Conservation (phyloP, 768 basidiomycete genomes). For the Rhizopogon vinicolor region DNA sequence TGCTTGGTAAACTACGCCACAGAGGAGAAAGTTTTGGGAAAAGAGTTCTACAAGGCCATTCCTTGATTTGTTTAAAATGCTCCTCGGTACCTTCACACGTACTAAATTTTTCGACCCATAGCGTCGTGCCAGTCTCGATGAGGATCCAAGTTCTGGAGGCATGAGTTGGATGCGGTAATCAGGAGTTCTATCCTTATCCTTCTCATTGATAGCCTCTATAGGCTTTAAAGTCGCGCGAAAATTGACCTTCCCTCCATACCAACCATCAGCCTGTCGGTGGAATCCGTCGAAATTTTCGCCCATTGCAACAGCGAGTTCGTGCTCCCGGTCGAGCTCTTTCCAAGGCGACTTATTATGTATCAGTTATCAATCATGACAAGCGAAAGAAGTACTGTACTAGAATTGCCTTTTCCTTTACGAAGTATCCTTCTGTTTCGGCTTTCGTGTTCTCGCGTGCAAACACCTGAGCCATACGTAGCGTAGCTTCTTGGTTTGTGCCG, state of each 20-base stretch:
- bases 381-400: constrained; percentile 9
- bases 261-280: constrained; percentile 31
- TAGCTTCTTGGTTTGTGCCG: constrained; percentile 28
- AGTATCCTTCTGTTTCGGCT: constrained; percentile 8
- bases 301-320: constrained; percentile 15
- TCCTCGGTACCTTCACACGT: constrained; percentile 39
- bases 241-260: constrained; percentile 60
- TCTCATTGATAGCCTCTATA: constrained; percentile 10
- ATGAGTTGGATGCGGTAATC: constrained; percentile 41
- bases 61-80: constrained; percentile 24
- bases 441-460: constrained; percentile 1
- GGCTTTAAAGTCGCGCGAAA: constrained; percentile 40
- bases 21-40: constrained; percentile 46
- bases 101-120: constrained; percentile 63
- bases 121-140: constrained; percentile 50
- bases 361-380: constrained; percentile 9
- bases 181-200: neutral
- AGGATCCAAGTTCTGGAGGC: constrained; percentile 46
- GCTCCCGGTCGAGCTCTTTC: constrained; percentile 58
- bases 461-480: constrained; percentile 19
- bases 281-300: constrained; percentile 26
- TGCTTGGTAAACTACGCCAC: constrained; percentile 50
- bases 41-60: constrained; percentile 38
- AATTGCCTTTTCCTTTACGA: constrained; percentile 10
- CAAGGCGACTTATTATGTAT: constrained; percentile 48